These are phyloP conservation scores for Arthrobotrys entomopaga DNA, from an alignment of 2,329 filamentous ascomycete species.

Conservation along the genomic window DNA sequence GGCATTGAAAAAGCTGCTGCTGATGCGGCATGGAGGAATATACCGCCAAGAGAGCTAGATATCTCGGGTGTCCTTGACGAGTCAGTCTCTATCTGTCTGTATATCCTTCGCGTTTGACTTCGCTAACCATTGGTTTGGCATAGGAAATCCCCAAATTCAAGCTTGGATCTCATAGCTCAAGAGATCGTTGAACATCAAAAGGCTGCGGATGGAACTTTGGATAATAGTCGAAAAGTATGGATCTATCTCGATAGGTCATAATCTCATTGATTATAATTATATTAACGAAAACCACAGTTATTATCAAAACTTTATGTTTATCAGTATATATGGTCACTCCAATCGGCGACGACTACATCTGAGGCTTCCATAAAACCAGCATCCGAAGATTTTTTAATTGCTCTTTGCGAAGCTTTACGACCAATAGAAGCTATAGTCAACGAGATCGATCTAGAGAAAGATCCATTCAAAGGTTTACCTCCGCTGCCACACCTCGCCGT, in stretches of 20 bases:
- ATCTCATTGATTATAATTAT: no score
- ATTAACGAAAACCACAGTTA: constrained; percentile 3
- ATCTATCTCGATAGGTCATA: background rate
- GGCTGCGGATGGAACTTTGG: constrained; percentile 34
- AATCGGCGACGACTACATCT: background rate
- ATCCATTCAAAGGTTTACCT: constrained; percentile 21
- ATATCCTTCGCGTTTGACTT: background rate
- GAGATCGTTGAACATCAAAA: constrained; percentile 38
- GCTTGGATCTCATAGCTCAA: constrained; percentile 16
- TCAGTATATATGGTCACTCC: constrained; percentile 22
- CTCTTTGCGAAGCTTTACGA: constrained; percentile 26
- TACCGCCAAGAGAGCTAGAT: constrained; percentile 8
- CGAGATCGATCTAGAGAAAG: constrained; percentile 32
- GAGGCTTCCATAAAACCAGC: background rate
- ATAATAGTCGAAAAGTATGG: constrained; percentile 32
- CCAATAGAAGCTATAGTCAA: constrained; percentile 23
- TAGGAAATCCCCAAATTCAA: constrained; percentile 17
- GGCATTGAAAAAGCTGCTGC: constrained; percentile 18
- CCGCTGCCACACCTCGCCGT: constrained; percentile 26
- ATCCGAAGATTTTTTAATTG: constrained; percentile 13
- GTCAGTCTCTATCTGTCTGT: constrained; percentile 5
- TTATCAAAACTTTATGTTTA: constrained; percentile 42
- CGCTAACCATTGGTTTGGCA: background rate
- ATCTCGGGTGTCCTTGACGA: constrained; percentile 41
- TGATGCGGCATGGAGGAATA: constrained; percentile 16